Percentiles rank a stretch among this genome's conserved stretches.
Evolutionary conservation across 345 rosid species (phyloP).

Genomic region (Populus euphratica): DNA sequence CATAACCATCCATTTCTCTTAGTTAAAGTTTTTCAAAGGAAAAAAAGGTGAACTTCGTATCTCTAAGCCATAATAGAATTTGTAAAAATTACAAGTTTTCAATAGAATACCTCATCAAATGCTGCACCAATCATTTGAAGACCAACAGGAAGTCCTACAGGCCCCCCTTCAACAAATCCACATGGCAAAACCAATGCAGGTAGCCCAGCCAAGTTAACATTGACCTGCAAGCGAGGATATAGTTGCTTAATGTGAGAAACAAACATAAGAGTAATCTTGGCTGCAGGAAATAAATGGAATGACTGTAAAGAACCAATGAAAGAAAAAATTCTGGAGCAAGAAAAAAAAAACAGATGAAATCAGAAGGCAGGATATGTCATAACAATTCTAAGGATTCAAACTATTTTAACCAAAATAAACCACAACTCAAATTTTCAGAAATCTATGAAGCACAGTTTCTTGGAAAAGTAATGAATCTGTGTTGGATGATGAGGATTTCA

Average conservation of each 20-base stretch:
- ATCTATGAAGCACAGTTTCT: too few relatives aligned
- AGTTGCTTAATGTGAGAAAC: slow-evolving; percentile 12
- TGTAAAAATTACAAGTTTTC: neutral
- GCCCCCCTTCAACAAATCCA: slow-evolving; percentile 77
- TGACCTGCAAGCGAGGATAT: slow-evolving; percentile 53
- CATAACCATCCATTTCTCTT: neutral
- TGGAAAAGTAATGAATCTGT: too few relatives aligned
- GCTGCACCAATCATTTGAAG: slow-evolving; percentile 92
- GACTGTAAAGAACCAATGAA: neutral
- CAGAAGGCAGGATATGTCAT: too few relatives aligned
- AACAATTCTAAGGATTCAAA: too few relatives aligned
- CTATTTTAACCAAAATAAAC: too few relatives aligned
- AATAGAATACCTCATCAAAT: slow-evolving; percentile 79
- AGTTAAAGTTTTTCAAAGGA: neutral
- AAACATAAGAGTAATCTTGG: neutral
- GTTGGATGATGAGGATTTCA: too few relatives aligned
- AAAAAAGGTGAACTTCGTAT: neutral
- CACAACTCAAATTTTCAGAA: too few relatives aligned
- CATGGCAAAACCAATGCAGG: slow-evolving; percentile 93
- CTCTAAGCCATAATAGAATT: neutral
- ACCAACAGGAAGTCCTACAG: slow-evolving; percentile 77
- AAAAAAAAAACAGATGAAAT: too few relatives aligned
- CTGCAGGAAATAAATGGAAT: neutral
- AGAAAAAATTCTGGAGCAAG: neutral
- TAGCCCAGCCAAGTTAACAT: slow-evolving; percentile 85